Evolutionary conservation across 129 eudicot species (phyloP).

Genomic region (Centaurea solstitialis): DNA sequence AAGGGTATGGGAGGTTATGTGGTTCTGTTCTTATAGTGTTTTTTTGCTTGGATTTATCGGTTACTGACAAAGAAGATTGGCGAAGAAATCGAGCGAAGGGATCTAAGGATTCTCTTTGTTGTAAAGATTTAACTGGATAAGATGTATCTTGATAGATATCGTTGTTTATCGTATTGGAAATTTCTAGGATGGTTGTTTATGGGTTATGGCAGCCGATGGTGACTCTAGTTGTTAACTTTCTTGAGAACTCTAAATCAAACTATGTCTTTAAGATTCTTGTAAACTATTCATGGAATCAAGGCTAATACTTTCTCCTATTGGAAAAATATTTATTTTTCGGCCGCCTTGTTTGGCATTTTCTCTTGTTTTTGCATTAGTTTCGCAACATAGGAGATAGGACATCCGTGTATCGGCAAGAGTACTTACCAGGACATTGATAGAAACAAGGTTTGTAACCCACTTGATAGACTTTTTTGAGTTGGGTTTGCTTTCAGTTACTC

Average conservation of each 20-base stretch:
- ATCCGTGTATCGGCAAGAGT: neutral
- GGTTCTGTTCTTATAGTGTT: slow-evolving; percentile 26
- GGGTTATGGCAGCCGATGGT: slow-evolving; percentile 9
- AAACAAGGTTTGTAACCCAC: neutral
- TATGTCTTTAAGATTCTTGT: slow-evolving; percentile 6
- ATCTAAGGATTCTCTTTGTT: slow-evolving; percentile 30
- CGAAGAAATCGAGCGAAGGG: slow-evolving; percentile 11
- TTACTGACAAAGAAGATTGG: slow-evolving; percentile 17
- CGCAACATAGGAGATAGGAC: neutral
- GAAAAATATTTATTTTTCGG: neutral
- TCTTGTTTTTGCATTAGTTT: slow-evolving; percentile 4
- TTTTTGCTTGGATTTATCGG: neutral
- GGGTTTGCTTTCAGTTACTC: neutral
- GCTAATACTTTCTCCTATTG: neutral
- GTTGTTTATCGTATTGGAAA: neutral
- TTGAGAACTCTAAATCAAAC: slow-evolving; percentile 6
- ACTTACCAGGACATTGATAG: neutral
- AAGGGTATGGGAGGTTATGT: slow-evolving; percentile 11
- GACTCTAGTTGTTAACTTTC: slow-evolving; percentile 23
- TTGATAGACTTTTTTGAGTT: neutral
- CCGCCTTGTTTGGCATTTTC: slow-evolving; percentile 11
- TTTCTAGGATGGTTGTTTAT: slow-evolving; percentile 16
- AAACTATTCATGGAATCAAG: neutral
- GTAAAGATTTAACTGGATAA: slow-evolving; percentile 24
- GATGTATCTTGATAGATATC: slow-evolving; percentile 13